phyloP scores from a whole-genome alignment of 192 early-diverging fungal genomes.

The Chytriomyces confervae region DNA sequence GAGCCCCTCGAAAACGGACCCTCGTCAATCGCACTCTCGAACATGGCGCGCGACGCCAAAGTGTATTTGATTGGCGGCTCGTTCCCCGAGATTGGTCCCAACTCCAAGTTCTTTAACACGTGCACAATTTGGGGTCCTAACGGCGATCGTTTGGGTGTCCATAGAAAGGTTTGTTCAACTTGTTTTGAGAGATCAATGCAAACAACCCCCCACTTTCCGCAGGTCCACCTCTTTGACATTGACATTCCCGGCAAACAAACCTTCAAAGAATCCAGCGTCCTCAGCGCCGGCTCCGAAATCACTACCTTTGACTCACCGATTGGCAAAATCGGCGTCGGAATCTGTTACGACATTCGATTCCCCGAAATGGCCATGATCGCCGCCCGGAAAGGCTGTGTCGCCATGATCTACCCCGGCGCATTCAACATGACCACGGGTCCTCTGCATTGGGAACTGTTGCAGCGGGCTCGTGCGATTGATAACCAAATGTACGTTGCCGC shows the following conservation, averaged over 20 bases:
- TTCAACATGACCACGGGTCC: constrained; percentile 97
- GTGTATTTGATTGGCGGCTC: constrained; percentile 86
- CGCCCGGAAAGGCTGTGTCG: constrained; percentile 81
- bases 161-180: constrained; percentile 52
- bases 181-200: constrained; percentile 58
- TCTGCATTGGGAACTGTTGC: constrained; percentile 91
- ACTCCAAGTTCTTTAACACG: constrained; percentile 52
- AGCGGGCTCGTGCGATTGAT: constrained; percentile 85
- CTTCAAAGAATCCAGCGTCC: constrained; percentile 87
- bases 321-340: constrained; percentile 89
- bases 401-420: constrained; percentile 96
- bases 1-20: constrained; percentile 78
- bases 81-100: constrained; percentile 76
- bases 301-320: constrained; percentile 81
- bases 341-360: constrained; percentile 98
- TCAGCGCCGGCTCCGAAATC: constrained; percentile 75
- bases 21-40: constrained; percentile 73
- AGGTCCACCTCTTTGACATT: constrained; percentile 96
- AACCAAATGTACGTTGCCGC: constrained; percentile 93
- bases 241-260: constrained; percentile 90
- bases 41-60: constrained; percentile 85
- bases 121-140: constrained; percentile 49
- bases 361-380: constrained; percentile 96
- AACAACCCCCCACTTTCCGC: background rate
- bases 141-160: constrained; percentile 44